Evolutionary conservation across 73 alveolate species (phyloP), one percentile per base, ranked within the genome.

Genomic region (Blepharisma japonicum): DNA sequence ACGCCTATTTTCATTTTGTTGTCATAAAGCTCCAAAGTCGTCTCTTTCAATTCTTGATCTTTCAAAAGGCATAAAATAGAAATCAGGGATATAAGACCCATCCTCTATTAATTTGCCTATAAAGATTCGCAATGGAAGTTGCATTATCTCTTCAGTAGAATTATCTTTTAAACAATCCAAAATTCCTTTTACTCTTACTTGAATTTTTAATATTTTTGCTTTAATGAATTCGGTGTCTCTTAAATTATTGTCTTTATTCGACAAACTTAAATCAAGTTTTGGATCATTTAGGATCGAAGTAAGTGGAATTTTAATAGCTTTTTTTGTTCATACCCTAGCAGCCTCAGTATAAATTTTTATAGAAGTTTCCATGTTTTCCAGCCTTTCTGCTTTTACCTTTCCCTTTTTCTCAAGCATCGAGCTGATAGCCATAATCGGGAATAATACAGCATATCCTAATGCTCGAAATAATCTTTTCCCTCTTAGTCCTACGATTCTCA

Each of bases 111-210:
- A 76, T 6, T 39, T 47, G 1, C 42, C 66, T 0, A 81, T 39
- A 54, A 81, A 81, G 6, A 53, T 47, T 0, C 51, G 6, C 20
- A 81, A 53, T 2, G 83, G 68, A 20, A 27, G 14, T 7, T 79
- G 88, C 46, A 81, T 71, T 48, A 54, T 67, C 39, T 55, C 18
- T 9, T 49, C 67, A 55, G 51, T 71, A 72, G 79, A 4, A 7
- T 46, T 77, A 39, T 81, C 67, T 20, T 3, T 25, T 6, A 81
- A 49, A 25, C 80, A 55, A 49, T 71, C 48, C 1, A 81, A 53
- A 47, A 81, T 39, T 7, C 88, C 88, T 55, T 81, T 81, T 6
- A 81, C 55, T 81, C 88, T 81, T 6, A 81, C 88, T 47, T 81
- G 68, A 6, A 71, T 6, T 72, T 81, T 81, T 21, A 81, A 14